Conservation (phyloP, 805 yeast genomes). For the Saccharomycopsis sp. region DNA sequence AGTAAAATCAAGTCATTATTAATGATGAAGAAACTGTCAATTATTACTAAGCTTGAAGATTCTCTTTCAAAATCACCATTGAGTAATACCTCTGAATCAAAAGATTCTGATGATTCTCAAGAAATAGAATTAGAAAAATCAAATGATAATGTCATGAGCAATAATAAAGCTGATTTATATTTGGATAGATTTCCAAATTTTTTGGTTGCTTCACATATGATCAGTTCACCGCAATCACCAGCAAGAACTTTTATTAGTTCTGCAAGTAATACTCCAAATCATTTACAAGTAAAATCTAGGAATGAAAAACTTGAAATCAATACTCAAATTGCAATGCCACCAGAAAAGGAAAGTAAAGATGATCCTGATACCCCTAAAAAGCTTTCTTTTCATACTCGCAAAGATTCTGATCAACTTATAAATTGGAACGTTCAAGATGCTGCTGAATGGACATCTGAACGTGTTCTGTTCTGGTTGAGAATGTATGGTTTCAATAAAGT, state of each 20-base stretch:
- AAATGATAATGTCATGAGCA: neutral
- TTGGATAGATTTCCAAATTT: conserved; percentile 17
- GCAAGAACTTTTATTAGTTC: conserved; percentile 3
- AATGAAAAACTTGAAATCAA: neutral
- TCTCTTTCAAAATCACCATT: neutral
- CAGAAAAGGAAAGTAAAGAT: neutral
- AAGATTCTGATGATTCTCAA: neutral
- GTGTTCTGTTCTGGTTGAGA: conserved; percentile 61
- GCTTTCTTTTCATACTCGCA: conserved; percentile 4
- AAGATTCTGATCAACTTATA: conserved; percentile 15
- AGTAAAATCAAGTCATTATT: conserved; percentile 15
- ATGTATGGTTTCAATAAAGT: conserved; percentile 56
- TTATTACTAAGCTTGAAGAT: neutral
- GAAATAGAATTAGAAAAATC: neutral
- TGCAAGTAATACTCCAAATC: neutral
- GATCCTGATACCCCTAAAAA: conserved; percentile 4
- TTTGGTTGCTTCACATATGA: conserved; percentile 13
- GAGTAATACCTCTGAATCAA: neutral
- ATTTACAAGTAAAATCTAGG: neutral
- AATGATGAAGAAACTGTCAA: conserved; percentile 5
- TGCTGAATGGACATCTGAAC: conserved; percentile 60
- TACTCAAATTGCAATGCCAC: no score
- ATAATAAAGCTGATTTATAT: conserved; percentile 14
- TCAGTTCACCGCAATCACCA: conserved; percentile 15
- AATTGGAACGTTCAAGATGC: conserved; percentile 44